phyloP scores from a whole-genome alignment of 1,284 basidiomycete species.

The Gymnopus androsaceus region DNA sequence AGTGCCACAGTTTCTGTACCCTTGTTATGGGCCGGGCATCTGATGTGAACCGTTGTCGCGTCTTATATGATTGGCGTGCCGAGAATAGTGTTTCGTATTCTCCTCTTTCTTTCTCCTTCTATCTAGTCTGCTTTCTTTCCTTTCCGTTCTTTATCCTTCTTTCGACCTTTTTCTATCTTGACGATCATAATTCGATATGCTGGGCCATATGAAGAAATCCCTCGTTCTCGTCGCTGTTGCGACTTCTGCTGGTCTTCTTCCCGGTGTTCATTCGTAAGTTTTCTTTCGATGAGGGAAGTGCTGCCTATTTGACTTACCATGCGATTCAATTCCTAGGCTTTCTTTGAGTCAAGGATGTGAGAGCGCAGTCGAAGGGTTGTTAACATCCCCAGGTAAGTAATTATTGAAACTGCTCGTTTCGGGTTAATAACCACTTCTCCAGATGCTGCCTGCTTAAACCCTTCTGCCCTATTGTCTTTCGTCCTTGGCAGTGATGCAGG shows the following conservation, averaged over 20 bases:
- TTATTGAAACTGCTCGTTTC: neutral
- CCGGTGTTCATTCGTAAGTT: conserved; percentile 18
- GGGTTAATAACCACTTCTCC: conserved; percentile 5
- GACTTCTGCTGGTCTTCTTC: conserved; percentile 18
- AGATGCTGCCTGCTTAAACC: conserved; percentile 32
- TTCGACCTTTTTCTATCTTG: conserved; percentile 4
- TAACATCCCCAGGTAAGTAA: conserved; percentile 17
- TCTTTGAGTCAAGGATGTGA: conserved; percentile 11
- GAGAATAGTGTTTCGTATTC: neutral
- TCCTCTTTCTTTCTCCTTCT: neutral
- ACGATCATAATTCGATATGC: conserved; percentile 18
- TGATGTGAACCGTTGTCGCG: neutral
- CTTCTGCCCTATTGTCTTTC: conserved; percentile 24
- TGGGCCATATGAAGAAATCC: conserved; percentile 19
- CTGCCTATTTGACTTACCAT: neutral
- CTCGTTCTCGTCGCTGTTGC: conserved; percentile 16
- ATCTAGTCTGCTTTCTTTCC: conserved; percentile 3
- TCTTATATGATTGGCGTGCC: neutral
- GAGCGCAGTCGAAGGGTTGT: conserved; percentile 22
- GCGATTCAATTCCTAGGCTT: neutral
- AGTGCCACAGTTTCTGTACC: neutral
- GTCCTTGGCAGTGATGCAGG: conserved; percentile 17
- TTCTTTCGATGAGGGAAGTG: no score
- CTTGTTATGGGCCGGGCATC: neutral
- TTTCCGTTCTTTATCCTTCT: conserved; percentile 6